Base-by-base conservation (phyloP, 352 stramenopile genomes). In the Phytophthora tubulina region DNA sequence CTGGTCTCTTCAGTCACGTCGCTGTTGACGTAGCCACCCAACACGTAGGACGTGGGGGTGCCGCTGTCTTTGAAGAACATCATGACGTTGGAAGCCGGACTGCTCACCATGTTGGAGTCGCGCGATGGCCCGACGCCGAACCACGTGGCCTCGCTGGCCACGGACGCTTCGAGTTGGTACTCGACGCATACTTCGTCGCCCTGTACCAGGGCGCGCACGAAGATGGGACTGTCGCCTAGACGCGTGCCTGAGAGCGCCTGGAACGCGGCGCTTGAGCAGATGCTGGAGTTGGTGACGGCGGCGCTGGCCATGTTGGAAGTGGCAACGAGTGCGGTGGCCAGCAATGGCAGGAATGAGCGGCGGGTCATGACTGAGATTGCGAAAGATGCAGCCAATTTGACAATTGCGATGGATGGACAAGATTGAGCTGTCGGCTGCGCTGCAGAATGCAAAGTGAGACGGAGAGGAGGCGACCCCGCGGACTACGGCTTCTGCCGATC, bases 61-160 rank as follows among this genome's bases (percentile, higher is more conserved):
- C 76, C 77, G 9, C 41, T 62, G 31, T 81, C 68, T 63, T 78
- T 76, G 57, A 84, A 81, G 70, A 91, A 92, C 55, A 94, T 75
- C 82, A 96, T 89, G 45, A 90, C 87, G 67, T 92, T 96, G 39
- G 78, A 75, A 13, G 49, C 63, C 4, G 89, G 89, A 42, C 72
- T 84, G 75, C 84, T 94, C 59, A 94, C 86, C 85, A 95, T 96
- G 14, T 67, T 55, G 13, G 73, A 65, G 13, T 33, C 66, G 2
- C 63, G 68, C 1, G 87, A 76, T 48, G 88, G 69, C 1, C 86
- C 85, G 38, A 95, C 86, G 33, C 72, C 84, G 58, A 94, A 86
- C 86, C 85, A 96, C 30, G 64, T 69, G 6, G 79, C 77, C 2
- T 66, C 52, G n/a, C 65, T 79, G 10, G 78, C 64, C 6, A 83